These are phyloP conservation scores for Alternaria novae-zelandiae DNA, from an alignment of 2,329 filamentous ascomycete genomes.

Conservation along the genomic window DNA sequence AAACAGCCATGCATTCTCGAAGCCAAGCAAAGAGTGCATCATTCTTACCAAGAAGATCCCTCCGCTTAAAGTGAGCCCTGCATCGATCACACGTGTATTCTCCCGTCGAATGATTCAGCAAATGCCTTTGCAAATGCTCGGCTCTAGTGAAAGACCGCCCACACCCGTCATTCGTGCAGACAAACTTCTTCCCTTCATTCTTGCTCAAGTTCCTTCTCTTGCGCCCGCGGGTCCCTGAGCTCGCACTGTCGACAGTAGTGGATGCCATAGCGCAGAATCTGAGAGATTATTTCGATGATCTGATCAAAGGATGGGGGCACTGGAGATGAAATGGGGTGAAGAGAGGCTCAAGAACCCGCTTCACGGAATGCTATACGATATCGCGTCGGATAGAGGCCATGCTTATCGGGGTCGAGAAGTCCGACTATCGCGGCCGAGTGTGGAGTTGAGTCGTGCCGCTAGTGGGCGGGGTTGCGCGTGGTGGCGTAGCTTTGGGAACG, in stretches of 20 bases:
- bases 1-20: not conserved
- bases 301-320: constrained; percentile 36
- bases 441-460: constrained; percentile 12
- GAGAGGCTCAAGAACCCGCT: not conserved
- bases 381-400: constrained; percentile 9
- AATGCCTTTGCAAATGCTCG: constrained; percentile 93
- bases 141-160: constrained; percentile 94
- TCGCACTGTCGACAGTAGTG: constrained; percentile 18
- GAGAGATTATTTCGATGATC: constrained; percentile 9
- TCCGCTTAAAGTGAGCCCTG: constrained; percentile 66
- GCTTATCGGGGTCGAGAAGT: constrained; percentile 21
- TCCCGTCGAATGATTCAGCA: constrained; percentile 77
- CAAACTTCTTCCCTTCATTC: constrained; percentile 60
- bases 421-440: constrained; percentile 19
- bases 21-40: constrained; percentile 2
- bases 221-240: constrained; percentile 59
- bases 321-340: constrained; percentile 6
- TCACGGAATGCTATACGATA: not conserved
- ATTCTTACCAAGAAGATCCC: constrained; percentile 62
- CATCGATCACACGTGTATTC: constrained; percentile 65
- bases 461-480: constrained; percentile 25
- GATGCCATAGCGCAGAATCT: constrained; percentile 22
- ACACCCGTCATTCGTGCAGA: constrained; percentile 80
- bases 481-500: constrained; percentile 6
- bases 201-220: constrained; percentile 62